phyloP scores from a whole-genome alignment of 2,329 filamentous ascomycete species.

The Arthrobotrys conoides region DNA sequence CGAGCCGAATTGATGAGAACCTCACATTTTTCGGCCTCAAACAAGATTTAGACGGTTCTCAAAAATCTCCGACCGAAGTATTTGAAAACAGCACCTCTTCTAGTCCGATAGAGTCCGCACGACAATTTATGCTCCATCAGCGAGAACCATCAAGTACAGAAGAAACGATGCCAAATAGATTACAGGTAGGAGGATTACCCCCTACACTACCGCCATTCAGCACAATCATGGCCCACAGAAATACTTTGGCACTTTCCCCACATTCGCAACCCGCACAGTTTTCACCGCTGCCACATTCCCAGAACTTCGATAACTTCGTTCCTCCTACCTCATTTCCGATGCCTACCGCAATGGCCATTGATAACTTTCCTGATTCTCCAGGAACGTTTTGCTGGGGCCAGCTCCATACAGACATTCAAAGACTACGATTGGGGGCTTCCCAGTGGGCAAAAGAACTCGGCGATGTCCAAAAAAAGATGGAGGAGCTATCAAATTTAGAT shows the following conservation, averaged over 20 bases:
- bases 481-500: conserved; percentile 35
- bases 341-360: conserved; percentile 26
- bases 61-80: not conserved
- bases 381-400: conserved; percentile 9
- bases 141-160: conserved; percentile 20
- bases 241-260: not conserved
- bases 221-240: conserved; percentile 11
- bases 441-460: conserved; percentile 23
- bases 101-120: conserved; percentile 17
- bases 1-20: conserved; percentile 18
- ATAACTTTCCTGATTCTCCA: not conserved
- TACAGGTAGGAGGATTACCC: not conserved
- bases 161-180: conserved; percentile 4
- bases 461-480: conserved; percentile 21
- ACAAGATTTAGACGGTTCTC: not conserved
- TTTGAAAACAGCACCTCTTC: not conserved
- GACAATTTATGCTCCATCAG: not conserved
- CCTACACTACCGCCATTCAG: conserved; percentile 29
- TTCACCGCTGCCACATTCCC: conserved; percentile 8
- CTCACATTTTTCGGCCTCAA: not conserved
- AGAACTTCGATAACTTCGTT: conserved; percentile 18
- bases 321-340: not conserved
- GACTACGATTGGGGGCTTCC: conserved; percentile 1
- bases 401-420: conserved; percentile 18
- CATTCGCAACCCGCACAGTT: not conserved